phyloP scores from a whole-genome alignment of 495 filamentous ascomycete genomes.

The Staphylotrichum tortipilum region DNA sequence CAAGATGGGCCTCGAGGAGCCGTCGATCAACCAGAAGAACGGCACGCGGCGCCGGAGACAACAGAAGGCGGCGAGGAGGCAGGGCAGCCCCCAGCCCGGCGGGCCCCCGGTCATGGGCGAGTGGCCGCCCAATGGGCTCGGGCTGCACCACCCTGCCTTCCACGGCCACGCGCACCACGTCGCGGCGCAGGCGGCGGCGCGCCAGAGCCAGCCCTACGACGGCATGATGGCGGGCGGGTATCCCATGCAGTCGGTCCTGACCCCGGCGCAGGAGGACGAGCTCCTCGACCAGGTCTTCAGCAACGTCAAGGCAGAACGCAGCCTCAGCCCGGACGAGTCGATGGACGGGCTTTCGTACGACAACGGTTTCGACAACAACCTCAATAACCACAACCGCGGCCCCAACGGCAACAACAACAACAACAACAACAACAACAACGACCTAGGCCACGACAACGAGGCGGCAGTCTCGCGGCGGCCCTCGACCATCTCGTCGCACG shows the following conservation, averaged over 20 bases:
- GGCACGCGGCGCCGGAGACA: conserved; percentile 24
- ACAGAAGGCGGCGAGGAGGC: conserved; percentile 25
- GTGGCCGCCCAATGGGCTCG: conserved; percentile 22
- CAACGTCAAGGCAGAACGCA: conserved; percentile 14
- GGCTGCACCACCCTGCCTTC: conserved; percentile 17
- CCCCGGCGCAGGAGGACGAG: conserved; percentile 33
- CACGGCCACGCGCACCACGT: conserved; percentile 20
- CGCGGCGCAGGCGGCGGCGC: background rate
- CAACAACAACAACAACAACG: no score
- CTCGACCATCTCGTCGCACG: conserved; percentile 9
- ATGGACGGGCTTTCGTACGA: conserved; percentile 20
- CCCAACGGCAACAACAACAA: background rate
- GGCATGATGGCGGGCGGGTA: conserved; percentile 18
- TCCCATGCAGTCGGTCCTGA: conserved; percentile 16
- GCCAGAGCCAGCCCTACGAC: conserved; percentile 8
- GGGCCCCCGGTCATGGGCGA: conserved; percentile 19
- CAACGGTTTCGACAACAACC: background rate
- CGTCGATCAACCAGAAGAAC: conserved; percentile 23
- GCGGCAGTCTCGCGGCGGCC: background rate
- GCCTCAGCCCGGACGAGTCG: conserved; percentile 18
- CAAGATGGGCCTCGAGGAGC: conserved; percentile 29
- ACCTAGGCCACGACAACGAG: no score
- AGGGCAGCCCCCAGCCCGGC: conserved; percentile 25
- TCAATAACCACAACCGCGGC: background rate
- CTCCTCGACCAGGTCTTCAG: conserved; percentile 35